These are phyloP conservation scores for Medakamo hakoo DNA, from an alignment of 139 green algal species.

Conservation along the genomic window DNA sequence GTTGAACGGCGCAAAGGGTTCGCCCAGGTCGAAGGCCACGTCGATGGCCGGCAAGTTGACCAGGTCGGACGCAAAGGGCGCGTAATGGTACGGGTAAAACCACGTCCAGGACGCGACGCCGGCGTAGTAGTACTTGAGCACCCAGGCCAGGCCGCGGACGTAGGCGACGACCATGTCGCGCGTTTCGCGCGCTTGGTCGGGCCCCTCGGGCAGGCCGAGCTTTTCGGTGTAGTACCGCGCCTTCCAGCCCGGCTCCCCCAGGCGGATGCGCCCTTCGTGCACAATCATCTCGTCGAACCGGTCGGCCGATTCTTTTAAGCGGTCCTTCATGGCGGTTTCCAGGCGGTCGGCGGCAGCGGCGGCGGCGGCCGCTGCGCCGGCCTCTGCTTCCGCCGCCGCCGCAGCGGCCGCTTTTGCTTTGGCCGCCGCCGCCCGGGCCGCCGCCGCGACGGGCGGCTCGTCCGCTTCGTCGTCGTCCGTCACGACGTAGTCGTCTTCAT, in stretches of 20 bases:
- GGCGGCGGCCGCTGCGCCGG: neutral
- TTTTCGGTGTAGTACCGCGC: conserved; percentile 68
- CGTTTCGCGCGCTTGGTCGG: conserved; percentile 16
- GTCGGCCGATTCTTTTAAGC: conserved; percentile 57
- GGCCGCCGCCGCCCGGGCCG: neutral
- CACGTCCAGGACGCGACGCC: conserved; percentile 53
- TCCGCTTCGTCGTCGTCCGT: conserved; percentile 3
- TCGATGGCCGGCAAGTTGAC: conserved; percentile 29
- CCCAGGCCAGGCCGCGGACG: conserved; percentile 88
- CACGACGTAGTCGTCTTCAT: neutral
- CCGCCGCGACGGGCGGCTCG: conserved; percentile 1
- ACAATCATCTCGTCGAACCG: conserved; percentile 69
- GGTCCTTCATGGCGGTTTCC: conserved; percentile 29
- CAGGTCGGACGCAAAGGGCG: conserved; percentile 96
- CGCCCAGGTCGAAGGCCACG: conserved; percentile 55
- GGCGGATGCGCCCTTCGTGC: conserved; percentile 54
- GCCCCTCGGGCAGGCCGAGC: conserved; percentile 8
- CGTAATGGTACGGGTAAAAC: conserved; percentile 99
- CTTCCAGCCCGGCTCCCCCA: conserved; percentile 87
- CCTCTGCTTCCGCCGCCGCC: conserved; percentile 7
- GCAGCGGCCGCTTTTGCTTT: conserved; percentile 2
- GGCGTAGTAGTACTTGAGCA: conserved; percentile 90
- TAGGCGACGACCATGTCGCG: conserved; percentile 59
- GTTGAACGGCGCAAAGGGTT: conserved; percentile 93
- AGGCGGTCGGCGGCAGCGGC: neutral